phyloP scores from a whole-genome alignment of 306 rosid species.

The Potentilla sterilis region DNA sequence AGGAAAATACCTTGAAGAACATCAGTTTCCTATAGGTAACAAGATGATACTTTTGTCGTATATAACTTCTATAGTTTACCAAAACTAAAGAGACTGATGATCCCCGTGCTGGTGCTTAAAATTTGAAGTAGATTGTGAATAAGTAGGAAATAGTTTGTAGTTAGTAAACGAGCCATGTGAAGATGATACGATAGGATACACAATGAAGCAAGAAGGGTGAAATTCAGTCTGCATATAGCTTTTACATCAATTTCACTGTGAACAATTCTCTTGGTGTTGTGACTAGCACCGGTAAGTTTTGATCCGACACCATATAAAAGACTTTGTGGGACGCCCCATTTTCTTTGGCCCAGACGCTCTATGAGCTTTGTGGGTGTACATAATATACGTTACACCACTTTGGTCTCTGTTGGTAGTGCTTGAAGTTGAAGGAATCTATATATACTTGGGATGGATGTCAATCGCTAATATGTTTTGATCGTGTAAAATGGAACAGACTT shows the following conservation, averaged over 20 bases:
- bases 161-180: background rate
- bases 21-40: background rate
- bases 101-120: constrained; percentile 1
- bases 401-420: background rate
- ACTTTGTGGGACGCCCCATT: too few relatives aligned
- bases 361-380: too few relatives aligned
- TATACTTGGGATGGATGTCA: background rate
- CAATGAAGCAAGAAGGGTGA: background rate
- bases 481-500: background rate
- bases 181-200: background rate
- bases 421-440: background rate
- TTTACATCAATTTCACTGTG: background rate
- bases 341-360: too few relatives aligned
- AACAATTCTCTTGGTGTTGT: background rate
- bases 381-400: too few relatives aligned
- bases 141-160: background rate
- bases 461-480: background rate
- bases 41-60: background rate
- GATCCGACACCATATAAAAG: too few relatives aligned
- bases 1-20: constrained; percentile 2
- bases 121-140: constrained; percentile 2
- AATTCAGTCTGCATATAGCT: background rate
- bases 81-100: background rate
- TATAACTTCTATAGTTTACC: background rate
- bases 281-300: too few relatives aligned